phyloP scores from a whole-genome alignment of 2,329 filamentous ascomycete genomes.

The Xylariales sp. region DNA sequence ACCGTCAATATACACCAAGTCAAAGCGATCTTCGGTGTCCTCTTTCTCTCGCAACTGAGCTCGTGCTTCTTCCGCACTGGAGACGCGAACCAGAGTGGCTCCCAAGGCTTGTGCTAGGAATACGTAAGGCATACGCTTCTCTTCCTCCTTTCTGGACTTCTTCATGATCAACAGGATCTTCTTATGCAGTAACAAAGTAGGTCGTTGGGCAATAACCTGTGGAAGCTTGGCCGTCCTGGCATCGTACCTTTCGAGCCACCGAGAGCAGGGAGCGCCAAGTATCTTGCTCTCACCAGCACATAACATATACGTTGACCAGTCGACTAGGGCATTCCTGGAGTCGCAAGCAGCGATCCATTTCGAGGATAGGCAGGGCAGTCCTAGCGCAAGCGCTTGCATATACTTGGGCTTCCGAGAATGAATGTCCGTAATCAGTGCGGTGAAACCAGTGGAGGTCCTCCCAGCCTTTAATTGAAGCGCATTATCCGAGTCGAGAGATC shows the following conservation, averaged over 20 bases:
- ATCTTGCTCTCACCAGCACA: slow-evolving; percentile 77
- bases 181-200: slow-evolving; percentile 58
- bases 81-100: slow-evolving; percentile 62
- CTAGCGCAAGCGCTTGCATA: slow-evolving; percentile 88
- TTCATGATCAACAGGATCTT: slow-evolving; percentile 68
- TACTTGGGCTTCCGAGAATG: slow-evolving; percentile 88
- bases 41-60: slow-evolving; percentile 50
- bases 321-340: slow-evolving; percentile 53
- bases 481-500: slow-evolving; percentile 34
- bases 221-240: slow-evolving; percentile 50
- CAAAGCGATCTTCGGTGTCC: slow-evolving; percentile 46
- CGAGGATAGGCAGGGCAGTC: slow-evolving; percentile 77
- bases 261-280: slow-evolving; percentile 71
- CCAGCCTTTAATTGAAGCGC: slow-evolving; percentile 46
- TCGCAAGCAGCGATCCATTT: slow-evolving; percentile 78
- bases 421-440: slow-evolving; percentile 78
- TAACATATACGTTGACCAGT: slow-evolving; percentile 79
- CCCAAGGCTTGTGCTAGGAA: slow-evolving; percentile 79
- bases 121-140: slow-evolving; percentile 65
- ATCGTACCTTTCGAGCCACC: slow-evolving; percentile 60
- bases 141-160: slow-evolving; percentile 56
- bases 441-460: slow-evolving; percentile 62
- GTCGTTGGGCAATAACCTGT: slow-evolving; percentile 54
- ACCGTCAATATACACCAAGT: slow-evolving; percentile 75
- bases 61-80: slow-evolving; percentile 61